These are phyloP conservation scores for Boletus tylopilopsis DNA, from an alignment of 768 basidiomycete genomes.

Conservation along the genomic window DNA sequence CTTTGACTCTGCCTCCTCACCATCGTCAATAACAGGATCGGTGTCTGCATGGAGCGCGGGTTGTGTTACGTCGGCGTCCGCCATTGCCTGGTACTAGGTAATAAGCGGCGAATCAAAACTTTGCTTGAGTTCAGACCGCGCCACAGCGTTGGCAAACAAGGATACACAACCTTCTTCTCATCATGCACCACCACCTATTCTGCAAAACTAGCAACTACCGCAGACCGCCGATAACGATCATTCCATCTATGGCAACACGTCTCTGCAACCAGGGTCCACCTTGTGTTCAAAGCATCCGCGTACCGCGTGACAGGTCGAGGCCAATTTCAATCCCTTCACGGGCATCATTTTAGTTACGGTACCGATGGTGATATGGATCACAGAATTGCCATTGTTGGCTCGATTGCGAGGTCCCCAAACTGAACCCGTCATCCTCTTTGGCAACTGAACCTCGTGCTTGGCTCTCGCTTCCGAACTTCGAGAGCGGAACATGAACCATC, in stretches of 20 bases:
- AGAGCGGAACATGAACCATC: conserved; percentile 21
- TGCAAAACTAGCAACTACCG: background rate
- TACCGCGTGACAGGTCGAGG: conserved; percentile 23
- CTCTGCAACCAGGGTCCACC: conserved; percentile 1
- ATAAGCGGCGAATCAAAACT: conserved; percentile 21
- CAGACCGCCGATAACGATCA: conserved; percentile 6
- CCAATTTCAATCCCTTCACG: conserved; percentile 23
- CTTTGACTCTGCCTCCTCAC: conserved; percentile 63
- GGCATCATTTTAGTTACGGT: conserved; percentile 31
- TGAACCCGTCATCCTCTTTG: conserved; percentile 13
- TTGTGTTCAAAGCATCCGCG: conserved; percentile 15
- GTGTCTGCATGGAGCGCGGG: conserved; percentile 31
- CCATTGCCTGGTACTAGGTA: conserved; percentile 36
- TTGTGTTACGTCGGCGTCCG: conserved; percentile 49
- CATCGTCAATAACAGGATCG: conserved; percentile 45
- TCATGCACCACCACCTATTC: background rate
- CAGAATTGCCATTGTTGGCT: conserved; percentile 19
- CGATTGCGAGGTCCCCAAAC: conserved; percentile 1
- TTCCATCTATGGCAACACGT: background rate
- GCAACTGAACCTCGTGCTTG: conserved; percentile 18
- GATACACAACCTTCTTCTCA: conserved; percentile 14
- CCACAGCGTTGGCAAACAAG: conserved; percentile 27
- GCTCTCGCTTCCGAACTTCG: conserved; percentile 25
- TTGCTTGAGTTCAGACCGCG: conserved; percentile 15
- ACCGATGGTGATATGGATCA: conserved; percentile 28